These are phyloP conservation scores for Mycena rosella DNA, from an alignment of 768 basidiomycete species.

Conservation along the genomic window DNA sequence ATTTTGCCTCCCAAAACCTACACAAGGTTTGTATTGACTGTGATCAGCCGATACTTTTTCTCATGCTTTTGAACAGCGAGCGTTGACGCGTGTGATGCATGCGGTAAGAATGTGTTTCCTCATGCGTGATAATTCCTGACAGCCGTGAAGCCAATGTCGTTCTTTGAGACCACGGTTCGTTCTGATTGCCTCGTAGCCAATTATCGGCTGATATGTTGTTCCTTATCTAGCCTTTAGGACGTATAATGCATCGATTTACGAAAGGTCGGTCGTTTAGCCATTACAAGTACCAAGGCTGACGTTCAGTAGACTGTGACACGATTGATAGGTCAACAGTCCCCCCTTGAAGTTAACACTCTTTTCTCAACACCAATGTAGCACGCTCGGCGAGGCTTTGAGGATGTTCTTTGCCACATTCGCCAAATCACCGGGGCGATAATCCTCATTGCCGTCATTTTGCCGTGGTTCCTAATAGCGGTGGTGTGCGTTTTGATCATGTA, in stretches of 20 bases:
- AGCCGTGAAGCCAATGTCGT: slow-evolving; percentile 74
- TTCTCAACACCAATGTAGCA: too few species aligned
- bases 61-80: slow-evolving; percentile 53
- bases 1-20: slow-evolving; percentile 79
- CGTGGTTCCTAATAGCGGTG: slow-evolving; percentile 89
- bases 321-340: too few species aligned
- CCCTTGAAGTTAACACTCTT: too few species aligned
- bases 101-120: slow-evolving; percentile 49
- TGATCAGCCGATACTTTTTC: background rate
- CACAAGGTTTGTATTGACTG: slow-evolving; percentile 60
- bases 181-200: background rate
- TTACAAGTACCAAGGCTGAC: slow-evolving; percentile 13
- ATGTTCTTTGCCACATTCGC: slow-evolving; percentile 76
- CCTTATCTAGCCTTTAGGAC: slow-evolving; percentile 81
- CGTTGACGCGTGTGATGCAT: slow-evolving; percentile 79
- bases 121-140: background rate
- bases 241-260: slow-evolving; percentile 92
- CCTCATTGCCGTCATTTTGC: slow-evolving; percentile 73
- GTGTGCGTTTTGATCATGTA: slow-evolving; percentile 71
- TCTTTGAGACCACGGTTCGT: slow-evolving; percentile 87
- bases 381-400: slow-evolving; percentile 79
- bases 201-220: too few species aligned
- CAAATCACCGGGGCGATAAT: slow-evolving; percentile 73
- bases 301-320: slow-evolving; percentile 75
- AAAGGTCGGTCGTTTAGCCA: slow-evolving; percentile 61